Percentiles rank a stretch among this genome's conserved stretches.
These are phyloP conservation scores for Candida gigantensis DNA, from an alignment of 1,139 yeast genomes.

Conservation along the genomic window DNA sequence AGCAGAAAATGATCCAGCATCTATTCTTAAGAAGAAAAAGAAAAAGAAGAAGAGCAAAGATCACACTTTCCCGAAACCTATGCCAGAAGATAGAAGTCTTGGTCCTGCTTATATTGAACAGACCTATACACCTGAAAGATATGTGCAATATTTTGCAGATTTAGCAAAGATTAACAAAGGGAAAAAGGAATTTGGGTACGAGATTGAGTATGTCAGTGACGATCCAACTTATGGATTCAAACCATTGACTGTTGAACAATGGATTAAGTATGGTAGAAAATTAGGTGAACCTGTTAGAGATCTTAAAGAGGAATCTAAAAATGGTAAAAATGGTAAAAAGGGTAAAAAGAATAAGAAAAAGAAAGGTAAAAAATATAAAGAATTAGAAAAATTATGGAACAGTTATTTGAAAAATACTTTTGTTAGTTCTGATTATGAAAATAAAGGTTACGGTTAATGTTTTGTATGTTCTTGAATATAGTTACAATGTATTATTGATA, in stretches of 20 bases:
- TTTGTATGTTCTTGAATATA: slow-evolving; percentile 1
- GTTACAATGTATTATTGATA: too few species aligned
- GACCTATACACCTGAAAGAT: slow-evolving; percentile 68
- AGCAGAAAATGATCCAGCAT: slow-evolving; percentile 13
- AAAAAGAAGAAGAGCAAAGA: slow-evolving; percentile 39
- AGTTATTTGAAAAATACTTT: slow-evolving; percentile 54
- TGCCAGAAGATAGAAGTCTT: slow-evolving; percentile 52
- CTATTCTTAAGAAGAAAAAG: slow-evolving; percentile 16
- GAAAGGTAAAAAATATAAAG: slow-evolving; percentile 14
- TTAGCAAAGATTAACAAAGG: slow-evolving; percentile 52
- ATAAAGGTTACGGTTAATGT: slow-evolving; percentile 35
- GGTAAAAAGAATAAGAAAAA: slow-evolving; percentile 15
- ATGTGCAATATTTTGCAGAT: slow-evolving; percentile 73
- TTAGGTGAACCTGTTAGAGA: slow-evolving; percentile 45
- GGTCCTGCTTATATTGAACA: slow-evolving; percentile 82
- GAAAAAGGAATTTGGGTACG: slow-evolving; percentile 51
- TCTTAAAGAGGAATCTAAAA: slow-evolving; percentile 6
- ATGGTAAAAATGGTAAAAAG: slow-evolving; percentile 15
- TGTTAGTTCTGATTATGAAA: slow-evolving; percentile 63
- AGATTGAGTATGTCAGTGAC: slow-evolving; percentile 70
- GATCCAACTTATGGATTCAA: slow-evolving; percentile 56
- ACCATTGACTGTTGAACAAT: slow-evolving; percentile 58
- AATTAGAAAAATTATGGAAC: slow-evolving; percentile 41
- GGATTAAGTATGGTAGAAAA: slow-evolving; percentile 57
- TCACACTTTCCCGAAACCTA: slow-evolving; percentile 65